Evolutionary conservation across 139 green algal genomes (phyloP).

Genomic region (Trebouxia sp.): DNA sequence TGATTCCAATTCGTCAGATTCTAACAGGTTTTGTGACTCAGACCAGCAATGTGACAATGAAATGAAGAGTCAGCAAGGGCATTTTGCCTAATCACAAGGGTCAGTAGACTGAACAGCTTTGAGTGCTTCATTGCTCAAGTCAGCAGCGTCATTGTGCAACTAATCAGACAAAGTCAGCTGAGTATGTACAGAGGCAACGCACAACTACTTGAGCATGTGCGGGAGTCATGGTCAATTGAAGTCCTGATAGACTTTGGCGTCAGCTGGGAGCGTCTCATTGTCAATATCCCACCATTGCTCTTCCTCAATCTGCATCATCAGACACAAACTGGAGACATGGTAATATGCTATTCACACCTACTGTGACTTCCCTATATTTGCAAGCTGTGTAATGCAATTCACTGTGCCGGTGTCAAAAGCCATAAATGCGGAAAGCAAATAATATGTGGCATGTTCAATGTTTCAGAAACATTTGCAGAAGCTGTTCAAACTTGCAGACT

Average conservation of each 20-base stretch:
- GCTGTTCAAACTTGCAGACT: too few species aligned
- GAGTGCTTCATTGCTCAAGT: neutral
- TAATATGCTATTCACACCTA: neutral
- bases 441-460: neutral
- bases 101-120: neutral
- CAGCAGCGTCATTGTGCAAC: neutral
- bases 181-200: neutral
- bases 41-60: too few species aligned
- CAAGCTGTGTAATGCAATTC: neutral
- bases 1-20: too few species aligned
- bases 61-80: too few species aligned
- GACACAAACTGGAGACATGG: neutral
- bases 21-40: too few species aligned
- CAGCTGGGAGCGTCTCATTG: neutral
- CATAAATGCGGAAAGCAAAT: neutral
- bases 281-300: conserved; percentile 31
- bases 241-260: neutral
- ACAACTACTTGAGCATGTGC: neutral
- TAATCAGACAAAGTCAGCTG: neutral
- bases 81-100: too few species aligned
- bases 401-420: neutral
- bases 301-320: conserved; percentile 4
- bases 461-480: too few species aligned
- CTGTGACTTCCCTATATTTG: neutral
- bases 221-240: conserved; percentile 7